These are phyloP conservation scores for Adansonia madagascariensis DNA, from an alignment of 441 rosid genomes.

Conservation along the genomic window DNA sequence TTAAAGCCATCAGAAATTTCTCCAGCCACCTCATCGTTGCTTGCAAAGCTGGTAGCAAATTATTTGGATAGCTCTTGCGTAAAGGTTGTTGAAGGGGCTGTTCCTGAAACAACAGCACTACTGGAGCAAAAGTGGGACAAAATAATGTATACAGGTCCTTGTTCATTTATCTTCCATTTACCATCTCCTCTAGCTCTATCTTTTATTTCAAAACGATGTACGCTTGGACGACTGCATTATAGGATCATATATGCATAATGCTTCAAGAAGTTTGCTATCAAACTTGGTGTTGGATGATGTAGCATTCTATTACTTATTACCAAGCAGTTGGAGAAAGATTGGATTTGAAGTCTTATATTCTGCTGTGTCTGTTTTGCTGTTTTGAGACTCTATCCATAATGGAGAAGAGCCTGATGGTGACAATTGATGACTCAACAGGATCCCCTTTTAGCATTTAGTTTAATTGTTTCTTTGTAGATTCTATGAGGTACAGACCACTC, in stretches of 20 bases:
- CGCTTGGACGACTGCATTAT: conserved; percentile 8
- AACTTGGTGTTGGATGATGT: not conserved
- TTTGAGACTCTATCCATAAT: not conserved
- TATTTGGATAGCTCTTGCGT: conserved; percentile 64
- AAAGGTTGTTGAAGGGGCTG: conserved; percentile 73
- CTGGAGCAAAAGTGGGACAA: conserved; percentile 88
- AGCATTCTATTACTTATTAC: not conserved
- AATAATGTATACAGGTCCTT: conserved; percentile 73
- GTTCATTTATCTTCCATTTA: not conserved
- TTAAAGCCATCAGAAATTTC: conserved; percentile 78
- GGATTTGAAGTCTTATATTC: not conserved
- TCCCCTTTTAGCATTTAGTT: not conserved
- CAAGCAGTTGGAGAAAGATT: not conserved
- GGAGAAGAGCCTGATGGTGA: not conserved
- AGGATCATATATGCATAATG: not conserved
- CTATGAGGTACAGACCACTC: not conserved
- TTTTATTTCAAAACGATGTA: not conserved
- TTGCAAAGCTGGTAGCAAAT: conserved; percentile 52
- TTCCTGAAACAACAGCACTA: conserved; percentile 61
- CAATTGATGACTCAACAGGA: not conserved
- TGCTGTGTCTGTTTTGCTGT: not conserved
- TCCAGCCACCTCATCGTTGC: conserved; percentile 66
- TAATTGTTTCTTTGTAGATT: not conserved
- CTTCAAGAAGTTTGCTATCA: not conserved
- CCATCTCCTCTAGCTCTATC: not conserved